Conservation (phyloP, 2,329 filamentous ascomycete genomes). For the Cladophialophora exuberans region DNA sequence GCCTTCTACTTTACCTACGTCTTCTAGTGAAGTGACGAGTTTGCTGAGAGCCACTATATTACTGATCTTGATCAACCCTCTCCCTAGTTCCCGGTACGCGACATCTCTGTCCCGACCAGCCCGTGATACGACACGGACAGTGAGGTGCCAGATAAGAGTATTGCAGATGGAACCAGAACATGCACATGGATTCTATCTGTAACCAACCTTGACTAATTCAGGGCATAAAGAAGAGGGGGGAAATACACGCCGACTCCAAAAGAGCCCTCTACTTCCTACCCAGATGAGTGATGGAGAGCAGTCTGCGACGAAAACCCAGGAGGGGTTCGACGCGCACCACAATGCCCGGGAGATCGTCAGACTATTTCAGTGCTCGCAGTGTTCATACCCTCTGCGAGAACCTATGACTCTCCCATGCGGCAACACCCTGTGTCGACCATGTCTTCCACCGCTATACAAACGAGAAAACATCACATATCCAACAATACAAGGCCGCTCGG, state of each 20-base stretch:
- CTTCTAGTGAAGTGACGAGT: too few relatives aligned
- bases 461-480: constrained; percentile 79
- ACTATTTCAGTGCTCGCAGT: constrained; percentile 76
- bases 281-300: constrained; percentile 33
- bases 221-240: constrained; percentile 19
- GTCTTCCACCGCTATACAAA: constrained; percentile 68
- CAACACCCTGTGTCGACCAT: constrained; percentile 73
- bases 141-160: too few relatives aligned
- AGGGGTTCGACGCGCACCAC: constrained; percentile 52
- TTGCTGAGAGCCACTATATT: too few relatives aligned
- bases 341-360: constrained; percentile 69
- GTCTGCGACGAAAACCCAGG: constrained; percentile 35
- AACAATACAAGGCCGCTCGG: constrained; percentile 64
- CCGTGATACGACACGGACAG: too few relatives aligned
- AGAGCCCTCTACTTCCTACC: constrained; percentile 9
- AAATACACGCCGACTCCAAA: not conserved
- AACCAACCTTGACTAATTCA: constrained; percentile 16
- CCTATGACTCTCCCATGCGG: constrained; percentile 83
- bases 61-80: too few relatives aligned
- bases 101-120: too few relatives aligned
- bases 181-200: constrained; percentile 20
- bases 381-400: constrained; percentile 67
- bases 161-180: not conserved
- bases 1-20: not conserved
- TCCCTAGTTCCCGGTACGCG: too few relatives aligned